Base-by-base conservation (phyloP, 768 basidiomycete species). In the Psilocybe sp. region DNA sequence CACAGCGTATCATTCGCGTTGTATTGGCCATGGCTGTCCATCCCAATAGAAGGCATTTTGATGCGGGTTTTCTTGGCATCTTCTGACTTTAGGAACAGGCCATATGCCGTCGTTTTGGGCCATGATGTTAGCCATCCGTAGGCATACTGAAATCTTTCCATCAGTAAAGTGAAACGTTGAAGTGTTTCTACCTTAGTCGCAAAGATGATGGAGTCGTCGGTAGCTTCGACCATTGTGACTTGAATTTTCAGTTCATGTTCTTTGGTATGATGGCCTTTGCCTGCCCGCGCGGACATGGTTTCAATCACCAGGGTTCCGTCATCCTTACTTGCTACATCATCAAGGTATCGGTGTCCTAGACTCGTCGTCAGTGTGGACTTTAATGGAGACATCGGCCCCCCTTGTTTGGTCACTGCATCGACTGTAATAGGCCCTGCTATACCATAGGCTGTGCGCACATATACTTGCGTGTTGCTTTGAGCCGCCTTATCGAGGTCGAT, bases 191-290 rank as follows among this genome's bases (percentile, higher is more conserved):
- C 19, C 10, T 39, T 37, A 12, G 19, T 53, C 4, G 54, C 40
- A 23, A 52, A 56, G 15, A 64, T 41, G 23, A 49, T 55, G 0
- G 56, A 55, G 38, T 64, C 60, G 45, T 64, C 61, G 4, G 57
- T 62, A 8, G 63, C 63, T 42, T 64, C 58, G n/a, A 60, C 57
- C 57, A 64, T 62, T 13, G 58, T 44, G 13, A 60, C 53, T 2
- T 31, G 28, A 8, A 58, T 36, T 13, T 18, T 44, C 2, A 47
- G 19, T 3, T 32, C 12, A 12, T 58, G 49, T 33, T 58, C 46
- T 1, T 44, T 41, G 1, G 50, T 49, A 33, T 62, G 60, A 0
- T 57, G 61, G 40, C 19, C 16, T 59, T 55, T 4, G 39, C 50
- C 5, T 37, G 36, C 18, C n/a, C n/a, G n/a, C n/a, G n/a, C n/a